Conservation (phyloP, 1,139 yeast genomes). For the Wickerhamiella infanticola region DNA sequence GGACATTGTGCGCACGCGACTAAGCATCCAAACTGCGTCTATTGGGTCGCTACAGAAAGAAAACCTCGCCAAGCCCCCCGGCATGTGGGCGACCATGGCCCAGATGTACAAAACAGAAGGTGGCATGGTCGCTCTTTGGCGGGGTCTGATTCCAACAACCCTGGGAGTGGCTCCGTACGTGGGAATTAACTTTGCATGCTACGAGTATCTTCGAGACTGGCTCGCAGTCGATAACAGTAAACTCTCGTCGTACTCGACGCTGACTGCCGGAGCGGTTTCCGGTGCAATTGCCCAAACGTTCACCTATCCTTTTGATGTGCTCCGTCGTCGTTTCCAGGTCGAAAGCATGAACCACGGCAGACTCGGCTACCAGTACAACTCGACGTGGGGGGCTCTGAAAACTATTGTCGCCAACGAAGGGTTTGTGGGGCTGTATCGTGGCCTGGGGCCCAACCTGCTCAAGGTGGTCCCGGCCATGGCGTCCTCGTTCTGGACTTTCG, state of each 20-base stretch:
- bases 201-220: conserved; percentile 59
- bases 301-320: conserved; percentile 81
- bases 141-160: conserved; percentile 80
- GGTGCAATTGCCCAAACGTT: conserved; percentile 76
- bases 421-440: conserved; percentile 66
- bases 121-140: conserved; percentile 58
- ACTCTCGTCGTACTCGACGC: conserved; percentile 37
- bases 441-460: conserved; percentile 73
- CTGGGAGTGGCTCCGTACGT: conserved; percentile 95
- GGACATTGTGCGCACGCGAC: conserved; percentile 78
- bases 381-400: conserved; percentile 30
- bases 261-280: conserved; percentile 68
- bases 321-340: conserved; percentile 83
- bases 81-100: conserved; percentile 42
- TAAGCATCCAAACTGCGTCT: conserved; percentile 79
- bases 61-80: conserved; percentile 36
- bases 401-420: conserved; percentile 66
- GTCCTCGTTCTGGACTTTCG: conserved; percentile 44
- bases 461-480: conserved; percentile 95
- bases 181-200: conserved; percentile 80
- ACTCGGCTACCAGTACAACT: conserved; percentile 63
- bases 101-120: conserved; percentile 65
- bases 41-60: conserved; percentile 37
- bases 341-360: conserved; percentile 57
- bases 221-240: conserved; percentile 20